phyloP scores from a whole-genome alignment of 73 alveolate species.

The Tetrahymena elliotti region DNA sequence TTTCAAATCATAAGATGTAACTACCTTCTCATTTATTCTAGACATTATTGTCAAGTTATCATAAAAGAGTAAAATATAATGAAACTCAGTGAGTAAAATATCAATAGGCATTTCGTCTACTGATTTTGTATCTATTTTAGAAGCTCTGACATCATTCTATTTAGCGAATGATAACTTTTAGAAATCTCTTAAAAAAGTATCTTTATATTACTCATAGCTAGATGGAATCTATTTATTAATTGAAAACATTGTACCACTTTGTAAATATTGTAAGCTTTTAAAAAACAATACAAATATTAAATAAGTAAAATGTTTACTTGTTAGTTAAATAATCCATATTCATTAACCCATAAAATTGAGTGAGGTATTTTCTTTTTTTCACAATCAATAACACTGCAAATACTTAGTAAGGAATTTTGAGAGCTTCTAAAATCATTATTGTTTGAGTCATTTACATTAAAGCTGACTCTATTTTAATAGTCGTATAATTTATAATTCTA shows the following conservation, averaged over 20 bases:
- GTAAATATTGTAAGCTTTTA: no score
- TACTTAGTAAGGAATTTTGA: background rate
- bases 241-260: no score
- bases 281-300: no score
- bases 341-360: background rate
- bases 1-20: background rate
- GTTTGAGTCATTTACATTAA: background rate
- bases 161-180: background rate
- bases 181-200: background rate
- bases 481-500: background rate
- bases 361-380: background rate
- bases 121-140: background rate
- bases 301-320: background rate
- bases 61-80: background rate
- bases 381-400: background rate
- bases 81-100: background rate
- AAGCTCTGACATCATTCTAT: background rate
- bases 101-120: background rate
- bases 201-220: background rate
- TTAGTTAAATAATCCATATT: background rate
- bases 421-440: background rate
- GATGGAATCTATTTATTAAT: background rate
- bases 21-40: background rate
- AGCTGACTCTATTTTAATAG: background rate
- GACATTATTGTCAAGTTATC: background rate